A percentile compares a stretch with the other conserved stretches of the same genome.
Conservation (phyloP, 176 grass and related monocot genomes). For the Avena insularis region DNA sequence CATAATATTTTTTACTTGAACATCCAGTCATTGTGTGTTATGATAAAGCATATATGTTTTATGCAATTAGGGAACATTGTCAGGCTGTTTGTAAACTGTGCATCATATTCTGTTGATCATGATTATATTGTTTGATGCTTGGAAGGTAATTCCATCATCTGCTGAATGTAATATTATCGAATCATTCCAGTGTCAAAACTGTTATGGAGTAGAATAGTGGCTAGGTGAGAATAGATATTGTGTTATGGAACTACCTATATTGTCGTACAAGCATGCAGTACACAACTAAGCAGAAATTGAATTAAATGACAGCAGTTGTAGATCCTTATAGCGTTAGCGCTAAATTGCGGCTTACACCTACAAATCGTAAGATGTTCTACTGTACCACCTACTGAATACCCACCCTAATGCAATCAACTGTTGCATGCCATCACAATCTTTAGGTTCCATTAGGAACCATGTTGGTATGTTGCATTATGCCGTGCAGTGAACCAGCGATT, state of each 20-base stretch:
- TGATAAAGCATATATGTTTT: slow-evolving; percentile 41
- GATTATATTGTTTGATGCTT: slow-evolving; percentile 37
- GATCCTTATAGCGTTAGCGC: not conserved
- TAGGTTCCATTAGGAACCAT: slow-evolving; percentile 19
- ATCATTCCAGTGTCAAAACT: slow-evolving; percentile 22
- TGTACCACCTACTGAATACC: not conserved
- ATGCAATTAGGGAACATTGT: slow-evolving; percentile 45
- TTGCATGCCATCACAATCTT: not conserved
- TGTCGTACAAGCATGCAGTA: not conserved
- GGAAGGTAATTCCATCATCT: slow-evolving; percentile 31
- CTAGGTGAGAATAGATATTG: slow-evolving; percentile 25
- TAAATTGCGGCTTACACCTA: not conserved
- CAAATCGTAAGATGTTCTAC: not conserved
- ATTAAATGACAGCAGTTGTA: not conserved
- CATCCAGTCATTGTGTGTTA: slow-evolving; percentile 45
- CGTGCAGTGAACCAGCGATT: slow-evolving; percentile 21
- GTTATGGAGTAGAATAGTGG: not conserved
- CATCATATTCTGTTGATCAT: slow-evolving; percentile 33
- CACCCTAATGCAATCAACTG: slow-evolving; percentile 2
- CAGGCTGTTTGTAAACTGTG: slow-evolving; percentile 50
- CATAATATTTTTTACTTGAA: slow-evolving; percentile 33
- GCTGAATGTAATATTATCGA: slow-evolving; percentile 6
- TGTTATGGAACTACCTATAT: slow-evolving; percentile 18
- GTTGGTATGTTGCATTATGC: not conserved
- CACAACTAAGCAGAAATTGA: slow-evolving; percentile 6